phyloP scores from a whole-genome alignment of 1,284 basidiomycete species.

The Ustilago curta region DNA sequence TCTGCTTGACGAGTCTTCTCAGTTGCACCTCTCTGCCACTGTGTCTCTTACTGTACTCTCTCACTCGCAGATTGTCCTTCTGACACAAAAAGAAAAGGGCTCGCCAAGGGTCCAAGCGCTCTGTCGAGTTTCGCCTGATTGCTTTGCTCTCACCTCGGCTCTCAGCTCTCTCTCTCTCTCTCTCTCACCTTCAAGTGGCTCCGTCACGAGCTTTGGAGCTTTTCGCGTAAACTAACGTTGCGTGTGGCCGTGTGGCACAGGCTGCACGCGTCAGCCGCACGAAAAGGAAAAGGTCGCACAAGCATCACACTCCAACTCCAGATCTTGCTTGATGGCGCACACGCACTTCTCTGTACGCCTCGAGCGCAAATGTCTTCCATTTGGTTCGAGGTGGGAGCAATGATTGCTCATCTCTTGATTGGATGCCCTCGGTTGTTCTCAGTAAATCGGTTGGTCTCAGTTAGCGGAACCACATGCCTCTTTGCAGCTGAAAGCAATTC shows the following conservation, averaged over 20 bases:
- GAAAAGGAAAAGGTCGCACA: slow-evolving; percentile 34
- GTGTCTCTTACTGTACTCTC: neutral
- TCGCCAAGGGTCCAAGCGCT: slow-evolving; percentile 13
- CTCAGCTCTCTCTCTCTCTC: too few relatives aligned
- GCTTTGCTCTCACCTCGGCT: too few relatives aligned
- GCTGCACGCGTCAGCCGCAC: slow-evolving; percentile 44
- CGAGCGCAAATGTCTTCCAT: neutral
- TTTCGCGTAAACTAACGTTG: slow-evolving; percentile 44
- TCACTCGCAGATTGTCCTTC: neutral
- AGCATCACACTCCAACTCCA: neutral
- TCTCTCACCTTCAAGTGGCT: neutral
- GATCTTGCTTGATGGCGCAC: neutral
- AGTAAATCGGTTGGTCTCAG: neutral
- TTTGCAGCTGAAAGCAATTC: neutral
- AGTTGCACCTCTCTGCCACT: neutral
- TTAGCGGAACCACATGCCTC: too few relatives aligned
- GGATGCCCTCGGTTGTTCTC: neutral
- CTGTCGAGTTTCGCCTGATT: neutral
- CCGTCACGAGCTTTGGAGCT: slow-evolving; percentile 7
- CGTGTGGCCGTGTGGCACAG: slow-evolving; percentile 11
- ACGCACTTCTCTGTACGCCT: neutral
- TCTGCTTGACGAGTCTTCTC: too few relatives aligned
- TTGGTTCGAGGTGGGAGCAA: neutral
- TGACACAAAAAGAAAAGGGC: neutral
- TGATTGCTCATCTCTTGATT: neutral